Percentiles rank a stretch among this genome's conserved stretches.
phyloP scores from a whole-genome alignment of 2,329 filamentous ascomycete species.

The Paraphaeosphaeria sporulosa region DNA sequence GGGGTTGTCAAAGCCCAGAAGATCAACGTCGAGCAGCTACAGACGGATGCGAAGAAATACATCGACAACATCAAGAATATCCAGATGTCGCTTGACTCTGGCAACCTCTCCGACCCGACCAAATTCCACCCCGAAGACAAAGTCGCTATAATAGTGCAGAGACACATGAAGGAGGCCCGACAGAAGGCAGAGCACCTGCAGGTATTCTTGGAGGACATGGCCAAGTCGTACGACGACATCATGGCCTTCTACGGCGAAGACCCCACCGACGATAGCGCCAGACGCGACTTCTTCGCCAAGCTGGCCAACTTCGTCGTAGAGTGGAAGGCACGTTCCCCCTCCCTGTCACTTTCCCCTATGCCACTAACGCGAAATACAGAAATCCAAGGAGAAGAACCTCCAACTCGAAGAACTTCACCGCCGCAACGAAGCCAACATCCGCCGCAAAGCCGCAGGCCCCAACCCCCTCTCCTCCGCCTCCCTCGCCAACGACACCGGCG shows the following conservation, averaged over 20 bases:
- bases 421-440: slow-evolving; percentile 90
- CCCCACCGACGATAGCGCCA: slow-evolving; percentile 86
- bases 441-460: slow-evolving; percentile 68
- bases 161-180: slow-evolving; percentile 94
- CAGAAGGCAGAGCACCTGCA: slow-evolving; percentile 96
- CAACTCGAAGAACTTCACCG: slow-evolving; percentile 80
- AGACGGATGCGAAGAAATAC: slow-evolving; percentile 86
- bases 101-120: slow-evolving; percentile 94
- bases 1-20: slow-evolving; percentile 83
- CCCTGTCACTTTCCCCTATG: too few species aligned
- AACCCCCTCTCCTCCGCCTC: slow-evolving; percentile 66
- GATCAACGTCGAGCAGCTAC: slow-evolving; percentile 92
- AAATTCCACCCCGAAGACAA: slow-evolving; percentile 98
- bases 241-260: slow-evolving; percentile 98
- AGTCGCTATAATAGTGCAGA: slow-evolving; percentile 87
- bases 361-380: slow-evolving; percentile 56
- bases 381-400: slow-evolving; percentile 91
- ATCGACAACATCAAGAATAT: slow-evolving; percentile 95
- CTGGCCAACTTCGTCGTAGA: slow-evolving; percentile 87
- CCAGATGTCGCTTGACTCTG: slow-evolving; percentile 88
- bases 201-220: slow-evolving; percentile 92
- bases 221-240: slow-evolving; percentile 89
- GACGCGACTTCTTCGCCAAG: slow-evolving; percentile 94
- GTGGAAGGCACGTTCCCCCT: slow-evolving; percentile 74
- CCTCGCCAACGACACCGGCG: slow-evolving; percentile 47